phyloP scores from a whole-genome alignment of 345 rosid genomes.

The Rhodamnia rubescens region DNA sequence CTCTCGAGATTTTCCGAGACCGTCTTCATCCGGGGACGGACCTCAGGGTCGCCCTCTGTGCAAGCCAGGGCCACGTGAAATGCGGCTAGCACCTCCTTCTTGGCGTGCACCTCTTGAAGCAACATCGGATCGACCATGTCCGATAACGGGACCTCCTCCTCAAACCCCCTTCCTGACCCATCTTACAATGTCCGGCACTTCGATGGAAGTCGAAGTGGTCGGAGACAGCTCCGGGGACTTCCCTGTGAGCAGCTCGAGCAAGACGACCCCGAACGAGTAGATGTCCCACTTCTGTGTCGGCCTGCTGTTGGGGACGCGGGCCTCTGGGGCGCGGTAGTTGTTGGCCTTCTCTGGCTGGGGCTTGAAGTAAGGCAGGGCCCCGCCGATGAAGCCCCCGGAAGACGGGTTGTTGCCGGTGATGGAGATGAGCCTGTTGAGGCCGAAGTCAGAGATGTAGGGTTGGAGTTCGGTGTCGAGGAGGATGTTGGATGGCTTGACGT shows the following conservation, averaged over 20 bases:
- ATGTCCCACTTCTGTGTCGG: constrained; percentile 87
- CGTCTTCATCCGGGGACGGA: constrained; percentile 88
- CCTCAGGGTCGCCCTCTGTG: constrained; percentile 76
- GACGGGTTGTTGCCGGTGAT: constrained; percentile 60
- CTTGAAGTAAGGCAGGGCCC: constrained; percentile 65
- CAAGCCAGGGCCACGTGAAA: constrained; percentile 87
- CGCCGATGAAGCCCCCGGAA: constrained; percentile 71
- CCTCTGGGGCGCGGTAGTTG: constrained; percentile 80
- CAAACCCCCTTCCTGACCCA: constrained; percentile 97
- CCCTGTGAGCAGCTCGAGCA: constrained; percentile 82
- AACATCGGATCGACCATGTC: constrained; percentile 85
- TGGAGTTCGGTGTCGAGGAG: constrained; percentile 73
- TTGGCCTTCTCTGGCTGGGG: constrained; percentile 47
- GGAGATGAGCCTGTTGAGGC: constrained; percentile 64
- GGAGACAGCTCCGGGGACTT: constrained; percentile 85
- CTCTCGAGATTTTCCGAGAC: constrained; percentile 78
- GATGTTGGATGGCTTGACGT: constrained; percentile 82
- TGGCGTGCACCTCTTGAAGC: constrained; percentile 89
- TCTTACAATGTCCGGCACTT: constrained; percentile 69
- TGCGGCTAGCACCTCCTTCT: constrained; percentile 76
- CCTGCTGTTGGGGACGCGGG: constrained; percentile 48
- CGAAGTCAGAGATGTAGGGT: constrained; percentile 79
- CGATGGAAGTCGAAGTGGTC: constrained; percentile 50
- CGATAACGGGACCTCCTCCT: constrained; percentile 69
- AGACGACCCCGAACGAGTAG: constrained; percentile 72